Conservation (phyloP, 495 filamentous ascomycete species). For the Elaphomyces granulatus region DNA sequence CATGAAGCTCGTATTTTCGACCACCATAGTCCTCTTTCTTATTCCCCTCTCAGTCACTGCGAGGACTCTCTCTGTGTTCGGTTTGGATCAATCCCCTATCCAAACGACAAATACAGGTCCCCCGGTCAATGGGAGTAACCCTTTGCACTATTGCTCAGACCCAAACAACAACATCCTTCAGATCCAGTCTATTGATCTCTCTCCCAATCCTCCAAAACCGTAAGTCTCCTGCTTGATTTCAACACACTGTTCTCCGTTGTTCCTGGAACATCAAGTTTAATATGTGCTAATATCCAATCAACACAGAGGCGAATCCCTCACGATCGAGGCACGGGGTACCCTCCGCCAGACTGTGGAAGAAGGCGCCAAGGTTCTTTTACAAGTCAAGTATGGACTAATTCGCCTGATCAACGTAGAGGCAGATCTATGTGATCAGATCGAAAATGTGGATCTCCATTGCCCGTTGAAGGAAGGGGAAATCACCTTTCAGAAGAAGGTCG, state of each 20-base stretch:
- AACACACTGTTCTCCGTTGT: too few species aligned
- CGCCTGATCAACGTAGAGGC: slow-evolving; percentile 62
- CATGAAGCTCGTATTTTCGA: slow-evolving; percentile 36
- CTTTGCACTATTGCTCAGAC: slow-evolving; percentile 48
- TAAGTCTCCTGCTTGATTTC: slow-evolving; percentile 41
- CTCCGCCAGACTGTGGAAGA: slow-evolving; percentile 53
- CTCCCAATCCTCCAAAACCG: slow-evolving; percentile 77
- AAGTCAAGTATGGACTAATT: slow-evolving; percentile 91
- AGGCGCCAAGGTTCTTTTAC: slow-evolving; percentile 63
- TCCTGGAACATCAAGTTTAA: too few species aligned
- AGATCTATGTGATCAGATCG: slow-evolving; percentile 77
- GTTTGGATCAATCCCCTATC: slow-evolving; percentile 18
- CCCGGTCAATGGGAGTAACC: slow-evolving; percentile 29
- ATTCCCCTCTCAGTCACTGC: slow-evolving; percentile 23
- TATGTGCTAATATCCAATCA: too few species aligned
- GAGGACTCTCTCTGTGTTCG: slow-evolving; percentile 16
- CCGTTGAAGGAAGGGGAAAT: slow-evolving; percentile 67
- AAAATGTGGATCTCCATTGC: slow-evolving; percentile 78
- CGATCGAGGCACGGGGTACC: slow-evolving; percentile 60
- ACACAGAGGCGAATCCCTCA: slow-evolving; percentile 60
- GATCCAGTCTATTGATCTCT: slow-evolving; percentile 65
- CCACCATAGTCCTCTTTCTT: slow-evolving; percentile 20
- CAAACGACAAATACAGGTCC: slow-evolving; percentile 6
- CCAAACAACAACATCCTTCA: slow-evolving; percentile 47
- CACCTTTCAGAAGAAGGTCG: slow-evolving; percentile 60